Evolutionary conservation across 2,329 filamentous ascomycete species (phyloP), one percentile per base, ranked within the genome.

Genomic region (Reticulascus tulasneorum): DNA sequence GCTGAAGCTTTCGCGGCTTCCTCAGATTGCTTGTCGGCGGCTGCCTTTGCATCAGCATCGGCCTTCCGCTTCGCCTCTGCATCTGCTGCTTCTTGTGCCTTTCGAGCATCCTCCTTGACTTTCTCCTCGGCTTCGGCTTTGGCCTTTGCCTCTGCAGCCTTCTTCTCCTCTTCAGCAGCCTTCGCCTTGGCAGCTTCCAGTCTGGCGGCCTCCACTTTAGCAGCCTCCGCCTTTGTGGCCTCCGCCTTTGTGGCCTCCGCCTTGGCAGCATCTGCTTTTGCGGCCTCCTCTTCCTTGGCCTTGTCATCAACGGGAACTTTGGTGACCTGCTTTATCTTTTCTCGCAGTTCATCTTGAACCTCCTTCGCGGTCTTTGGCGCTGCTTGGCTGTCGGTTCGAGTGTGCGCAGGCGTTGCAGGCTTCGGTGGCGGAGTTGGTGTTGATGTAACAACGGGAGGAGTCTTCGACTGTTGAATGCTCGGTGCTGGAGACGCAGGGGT

Each of bases 351-450:
- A 47, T 86, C 79, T 40, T 83, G 82, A 45, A 87, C 87, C 63
- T 95, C 85, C 57, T 91, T 84, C 23, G 79, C 77, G 2, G 84
- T 84, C 73, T 93, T 93, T 26, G 67, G 68, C 17, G 71, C 71
- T 15, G 66, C 59, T n/a, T 65, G 75, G 62, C 83, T 90, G 33
- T 94, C 87, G 12, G 79, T 72, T 26, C 86, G 83, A 36, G 64
- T 65, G 51, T 93, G 86, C 15, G 82, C 72, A 15, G 80, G 72
- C 27, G 77, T 89, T 9, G 77, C 69, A 4, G 82, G 71, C 53
- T 88, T 89, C 17, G 87, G 86, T 10, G 89, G 87, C 8, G 87
- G 86, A 0, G 88, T 91, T 4, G 82, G 78, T 1, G 84, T 81
- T 4, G 87, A 85, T 8, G 86, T 80, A 33, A 88, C 77, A 16